These are phyloP conservation scores for Blastomyces emzantsi DNA, from an alignment of 2,329 filamentous ascomycete genomes.

Conservation along the genomic window DNA sequence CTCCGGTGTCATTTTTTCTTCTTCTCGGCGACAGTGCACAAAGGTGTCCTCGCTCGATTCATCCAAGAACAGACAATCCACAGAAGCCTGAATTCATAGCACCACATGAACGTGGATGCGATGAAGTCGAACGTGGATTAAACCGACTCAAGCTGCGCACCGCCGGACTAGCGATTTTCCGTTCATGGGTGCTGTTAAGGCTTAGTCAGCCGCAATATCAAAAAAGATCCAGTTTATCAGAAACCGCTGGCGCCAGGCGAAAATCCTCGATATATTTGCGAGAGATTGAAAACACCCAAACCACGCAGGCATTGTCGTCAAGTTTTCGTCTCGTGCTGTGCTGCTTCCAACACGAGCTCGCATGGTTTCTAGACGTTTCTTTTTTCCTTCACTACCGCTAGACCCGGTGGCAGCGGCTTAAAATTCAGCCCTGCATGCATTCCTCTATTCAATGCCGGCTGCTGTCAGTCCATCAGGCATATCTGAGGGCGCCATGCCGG, in stretches of 20 bases:
- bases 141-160: too few relatives aligned
- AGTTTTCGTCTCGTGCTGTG: neutral
- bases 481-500: conserved; percentile 27
- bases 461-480: conserved; percentile 21
- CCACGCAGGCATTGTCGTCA: neutral
- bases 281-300: neutral
- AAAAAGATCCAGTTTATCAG: neutral
- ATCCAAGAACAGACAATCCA: neutral
- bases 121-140: neutral
- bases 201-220: conserved; percentile 1
- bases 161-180: conserved; percentile 1
- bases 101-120: neutral
- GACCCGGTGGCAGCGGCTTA: conserved; percentile 14
- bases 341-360: neutral
- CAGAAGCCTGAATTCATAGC: neutral
- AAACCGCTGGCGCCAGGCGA: too few relatives aligned
- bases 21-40: neutral
- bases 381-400: conserved; percentile 3
- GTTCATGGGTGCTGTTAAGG: neutral
- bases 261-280: too few relatives aligned
- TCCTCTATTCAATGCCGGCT: conserved; percentile 33
- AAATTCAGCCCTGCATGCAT: conserved; percentile 18
- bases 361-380: conserved; percentile 3
- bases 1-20: neutral
- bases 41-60: neutral